Base-by-base conservation (phyloP, 1,139 yeast species). In the Suhomyces kunorum region DNA sequence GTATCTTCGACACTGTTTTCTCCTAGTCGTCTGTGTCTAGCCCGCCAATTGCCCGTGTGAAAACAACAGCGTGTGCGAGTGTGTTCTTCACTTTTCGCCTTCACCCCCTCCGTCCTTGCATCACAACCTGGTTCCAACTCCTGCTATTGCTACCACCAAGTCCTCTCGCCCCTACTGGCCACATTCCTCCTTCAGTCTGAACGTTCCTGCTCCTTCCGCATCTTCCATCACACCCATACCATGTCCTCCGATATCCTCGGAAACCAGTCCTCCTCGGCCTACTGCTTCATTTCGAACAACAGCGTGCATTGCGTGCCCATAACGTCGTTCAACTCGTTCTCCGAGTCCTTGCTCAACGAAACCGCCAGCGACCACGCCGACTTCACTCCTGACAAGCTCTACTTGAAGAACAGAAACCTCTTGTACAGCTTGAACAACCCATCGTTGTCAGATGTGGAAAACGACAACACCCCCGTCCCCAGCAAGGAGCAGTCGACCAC, bases 361-460 rank as follows among this genome's bases (percentile, higher is more conserved):
- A 37, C 50, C 28, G 30, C 39, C 30, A 15, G 26, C 6, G 57
- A 56, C 44, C 50, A 47, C 24, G 51, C 55, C 6, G 51, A 49
- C 33, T 51, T 47, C 34, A 51, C 55, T 16, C 55, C 55, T 6
- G 54, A 51, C 28, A 59, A 60, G 42, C 49, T 63, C 38, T 66
- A 65, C 45, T 53, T 67, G 29, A 62, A 59, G 41, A 65, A 66
- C 45, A 64, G 61, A 42, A 72, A 71, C 51, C 55, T 71, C 13
- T 51, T 72, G 30, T 72, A 71, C 50, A 57, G 67, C 37, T 56
- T 72, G 30, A 72, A 72, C 49, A 71, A 72, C 49, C 76, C 77
- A 6, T 66, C 73, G 6, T 51, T 64, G 26, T 66, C 74, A 1
- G 76, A 71, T 42, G 47, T 64, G 8, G 75, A 70, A 34, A 57